Base-by-base conservation (phyloP, 2,329 filamentous ascomycete genomes). In the Niveomyces coronatus region DNA sequence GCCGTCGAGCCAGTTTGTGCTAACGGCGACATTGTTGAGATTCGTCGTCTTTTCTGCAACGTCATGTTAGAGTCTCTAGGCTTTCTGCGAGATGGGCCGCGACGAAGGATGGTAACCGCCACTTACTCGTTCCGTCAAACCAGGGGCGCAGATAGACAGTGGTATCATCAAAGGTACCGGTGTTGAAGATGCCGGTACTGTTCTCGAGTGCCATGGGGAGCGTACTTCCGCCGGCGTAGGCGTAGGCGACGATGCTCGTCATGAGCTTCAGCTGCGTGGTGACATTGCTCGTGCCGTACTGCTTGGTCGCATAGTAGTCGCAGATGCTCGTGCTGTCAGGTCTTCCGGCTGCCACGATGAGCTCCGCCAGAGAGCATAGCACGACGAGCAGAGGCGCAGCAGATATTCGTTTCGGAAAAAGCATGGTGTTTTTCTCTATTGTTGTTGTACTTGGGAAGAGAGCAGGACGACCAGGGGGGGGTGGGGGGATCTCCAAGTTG, bases 51-150 rank as follows among this genome's bases (percentile, higher is more conserved):
- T 44, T 18, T 41, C 47, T 48, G 8, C 7, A 22, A 5, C n/a
- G 6, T 9, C 10, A 7, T 10, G 14, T 35, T 35, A 35, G 23
- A 7, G 9, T 27, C 4, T 7, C 13, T 11, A 5, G 6, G 13
- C 7, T 24, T 10, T 16, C 2, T 16, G 32, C 3, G 17, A 15
- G 16, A 7, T n/a, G n/a, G n/a, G n/a, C n/a, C n/a, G n/a, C n/a
- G n/a, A n/a, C 3, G 11, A 14, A 15, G 3, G 6, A 9, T 24
- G 3, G 17, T 13, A 15, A 16, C n/a, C 11, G n/a, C 22, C 3
- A n/a, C 47, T 22, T 47, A 49, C 47, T 50, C 14, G 50, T 47
- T 17, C 55, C 55, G 33, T 58, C 50, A 37, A 59, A 59, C 45
- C 47, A 58, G 13, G 51, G 44, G 19, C 44, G 40, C 3, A 57